Evolutionary conservation across 1,284 basidiomycete genomes (phyloP), one percentile per base, ranked within the genome.

Genomic region (Rugosomyces carneus): DNA sequence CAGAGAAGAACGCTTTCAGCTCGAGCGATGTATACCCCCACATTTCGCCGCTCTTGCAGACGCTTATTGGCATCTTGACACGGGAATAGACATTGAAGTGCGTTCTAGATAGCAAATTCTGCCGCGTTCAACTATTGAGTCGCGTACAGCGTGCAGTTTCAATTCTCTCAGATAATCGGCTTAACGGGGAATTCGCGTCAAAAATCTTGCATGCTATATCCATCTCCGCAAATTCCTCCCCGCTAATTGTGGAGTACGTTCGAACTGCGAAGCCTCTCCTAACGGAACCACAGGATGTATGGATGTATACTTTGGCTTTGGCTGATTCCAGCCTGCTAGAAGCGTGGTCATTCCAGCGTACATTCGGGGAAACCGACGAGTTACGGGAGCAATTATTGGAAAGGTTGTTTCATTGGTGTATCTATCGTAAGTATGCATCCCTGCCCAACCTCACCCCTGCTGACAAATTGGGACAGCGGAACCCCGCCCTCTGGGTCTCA

Each of bases 31-130:
- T 52, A 81, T 89, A 49, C 78, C 83, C 5, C 81, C 84, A 1
- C 85, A 88, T 55, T 89, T 88, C 55, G 69, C 75, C 11, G 69
- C 75, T 7, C 69, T 89, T 37, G 76, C 83, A 18, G 82, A 88
- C 63, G 87, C 86, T 56, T 90, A 89, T 66, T 90, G 85, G 84
- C 66, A 76, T 57, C 64, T 90, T 53, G 87, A 90, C 63, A 71
- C 76, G 2, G 84, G 81, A n/a, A 66, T 72, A 16, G 68, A 80
- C 37, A 60, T 84, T 44, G 58, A 70, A 40, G 84, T 87, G 60
- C 53, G 82, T 74, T 20, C 34, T 37, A 27, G 23, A 45, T 43
- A 11, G 20, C 8, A 36, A 32, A 20, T 45, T 31, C 5, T 31
- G 29, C 13, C 11, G 13, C 13, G 6, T 31, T 31, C 18, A 40